Conservation (phyloP, 768 basidiomycete genomes). For the Candolleomyces eurysporus region DNA sequence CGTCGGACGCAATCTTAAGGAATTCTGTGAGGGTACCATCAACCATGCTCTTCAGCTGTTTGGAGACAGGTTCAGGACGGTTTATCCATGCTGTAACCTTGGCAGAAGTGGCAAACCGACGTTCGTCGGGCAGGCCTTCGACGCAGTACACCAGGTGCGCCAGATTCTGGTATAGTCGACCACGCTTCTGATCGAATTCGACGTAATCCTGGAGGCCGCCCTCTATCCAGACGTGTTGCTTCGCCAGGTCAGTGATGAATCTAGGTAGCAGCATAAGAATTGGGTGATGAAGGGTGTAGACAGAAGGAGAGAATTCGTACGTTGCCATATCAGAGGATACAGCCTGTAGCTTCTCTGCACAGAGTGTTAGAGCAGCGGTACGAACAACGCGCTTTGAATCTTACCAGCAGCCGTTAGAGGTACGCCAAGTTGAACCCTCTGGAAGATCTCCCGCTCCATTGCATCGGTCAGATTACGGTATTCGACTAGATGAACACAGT, state of each 20-base stretch:
- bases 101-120: conserved; percentile 47
- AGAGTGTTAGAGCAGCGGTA: not conserved
- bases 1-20: conserved; percentile 47
- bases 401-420: conserved; percentile 69
- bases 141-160: conserved; percentile 71
- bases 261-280: conserved; percentile 19
- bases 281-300: not conserved
- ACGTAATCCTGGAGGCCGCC: conserved; percentile 57
- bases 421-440: conserved; percentile 80
- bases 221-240: conserved; percentile 53
- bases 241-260: conserved; percentile 62
- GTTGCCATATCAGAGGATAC: conserved; percentile 68
- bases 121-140: conserved; percentile 47
- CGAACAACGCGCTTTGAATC: conserved; percentile 5
- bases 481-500: conserved; percentile 48
- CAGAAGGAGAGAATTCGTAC: conserved; percentile 22
- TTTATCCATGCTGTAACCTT: conserved; percentile 57
- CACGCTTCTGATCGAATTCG: conserved; percentile 64
- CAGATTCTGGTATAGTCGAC: conserved; percentile 74
- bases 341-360: conserved; percentile 75
- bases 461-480: conserved; percentile 54
- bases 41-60: conserved; percentile 53
- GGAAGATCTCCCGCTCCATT: conserved; percentile 76
- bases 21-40: conserved; percentile 52
- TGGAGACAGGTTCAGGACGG: conserved; percentile 37